Base-by-base conservation (phyloP, 2,329 filamentous ascomycete genomes). In the Alternaria hordeiaustralica region DNA sequence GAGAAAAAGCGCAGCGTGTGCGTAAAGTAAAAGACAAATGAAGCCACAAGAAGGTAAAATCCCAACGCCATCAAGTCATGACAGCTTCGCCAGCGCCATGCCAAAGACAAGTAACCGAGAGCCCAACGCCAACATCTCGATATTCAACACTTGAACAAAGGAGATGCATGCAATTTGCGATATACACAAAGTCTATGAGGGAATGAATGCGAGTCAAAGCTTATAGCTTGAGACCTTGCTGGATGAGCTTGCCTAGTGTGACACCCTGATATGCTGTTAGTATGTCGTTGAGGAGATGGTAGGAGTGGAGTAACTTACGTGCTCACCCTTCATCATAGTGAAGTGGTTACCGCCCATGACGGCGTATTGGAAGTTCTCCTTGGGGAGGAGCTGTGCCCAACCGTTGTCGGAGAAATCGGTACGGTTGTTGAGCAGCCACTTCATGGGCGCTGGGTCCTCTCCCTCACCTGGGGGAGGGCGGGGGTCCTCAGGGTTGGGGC, bases 291-390 rank as follows among this genome's bases (percentile, higher is more conserved):
- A 10, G 12, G 6, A 9, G 4, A 18, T 21, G 5, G 7, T 45
- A 10, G 30, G 33, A 8, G 25, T 18, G 45, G 8, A 25, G 26
- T 33, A 3, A 78, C 81, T 82, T 79, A 84, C 84, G 66, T 81
- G 75, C 55, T 81, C 80, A 65, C 88, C 88, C 77, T 90, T 88
- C 89, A 93, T 92, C 90, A 92, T 92, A 20, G 86, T 88, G 80
- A 93, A 92, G 80, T 92, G 90, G 73, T 92, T 91, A 3, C 89
- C 90, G 15, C 87, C 87, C 88, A 92, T 90, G 72, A 90, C 88
- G 58, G 85, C 85, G 67, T 86, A 89, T 53, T 83, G 83, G 81
- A 92, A 89, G 79, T 88, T 90, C 58, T 85, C 80, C 54, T 82
- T 74, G 56, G 88, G 87, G 43, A 92, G 80, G 45, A 89, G 88